phyloP scores from a whole-genome alignment of 306 rosid species.

The Lupinus albus region DNA sequence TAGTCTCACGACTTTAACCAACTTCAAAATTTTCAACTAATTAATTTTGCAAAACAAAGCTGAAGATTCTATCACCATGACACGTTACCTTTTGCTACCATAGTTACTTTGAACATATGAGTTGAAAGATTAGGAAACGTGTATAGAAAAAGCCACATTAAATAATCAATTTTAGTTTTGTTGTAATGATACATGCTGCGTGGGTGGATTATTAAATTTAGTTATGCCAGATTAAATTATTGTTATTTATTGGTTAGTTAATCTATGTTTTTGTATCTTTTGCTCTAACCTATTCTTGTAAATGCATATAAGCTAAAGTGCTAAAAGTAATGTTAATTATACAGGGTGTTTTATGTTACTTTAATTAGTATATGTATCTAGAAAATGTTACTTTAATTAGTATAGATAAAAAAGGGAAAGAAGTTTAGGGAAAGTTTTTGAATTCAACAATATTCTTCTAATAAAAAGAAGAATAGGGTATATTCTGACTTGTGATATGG shows the following conservation, averaged over 20 bases:
- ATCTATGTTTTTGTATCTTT: constrained; percentile 40
- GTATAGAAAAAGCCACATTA: background rate
- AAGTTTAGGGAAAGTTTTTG: too few relatives aligned
- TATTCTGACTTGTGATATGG: too few relatives aligned
- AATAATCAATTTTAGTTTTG: constrained; percentile 25
- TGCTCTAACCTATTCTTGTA: constrained; percentile 20
- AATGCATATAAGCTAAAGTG: background rate
- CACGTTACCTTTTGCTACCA: constrained; percentile 21
- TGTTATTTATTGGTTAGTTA: constrained; percentile 36
- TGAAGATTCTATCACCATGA: constrained; percentile 29
- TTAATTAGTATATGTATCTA: too few relatives aligned
- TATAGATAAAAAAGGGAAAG: too few relatives aligned
- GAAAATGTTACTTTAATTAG: too few relatives aligned
- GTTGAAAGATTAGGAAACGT: constrained; percentile 36
- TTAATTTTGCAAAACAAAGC: too few relatives aligned
- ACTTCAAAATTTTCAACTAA: too few relatives aligned
- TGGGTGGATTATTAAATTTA: constrained; percentile 46
- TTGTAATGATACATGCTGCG: constrained; percentile 44
- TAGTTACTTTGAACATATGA: constrained; percentile 9
- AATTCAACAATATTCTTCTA: too few relatives aligned
- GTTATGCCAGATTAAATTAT: constrained; percentile 45
- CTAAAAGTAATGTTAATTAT: background rate
- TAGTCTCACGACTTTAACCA: too few relatives aligned
- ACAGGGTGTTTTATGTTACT: too few relatives aligned
- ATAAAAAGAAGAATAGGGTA: too few relatives aligned